phyloP scores from a whole-genome alignment of 805 yeast species.

The Hanseniaspora occidentalis region DNA sequence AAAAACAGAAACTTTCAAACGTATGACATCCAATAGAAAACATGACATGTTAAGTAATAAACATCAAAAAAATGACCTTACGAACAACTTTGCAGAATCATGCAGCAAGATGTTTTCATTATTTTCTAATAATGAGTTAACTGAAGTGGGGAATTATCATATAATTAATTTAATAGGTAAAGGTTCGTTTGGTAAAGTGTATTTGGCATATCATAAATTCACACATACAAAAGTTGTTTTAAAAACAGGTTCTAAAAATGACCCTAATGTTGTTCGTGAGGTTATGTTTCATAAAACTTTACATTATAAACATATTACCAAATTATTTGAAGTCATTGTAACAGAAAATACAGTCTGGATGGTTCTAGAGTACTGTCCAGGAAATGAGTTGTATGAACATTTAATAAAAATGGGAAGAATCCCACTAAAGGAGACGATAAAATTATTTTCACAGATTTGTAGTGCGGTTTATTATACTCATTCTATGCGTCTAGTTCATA shows the following conservation, averaged over 20 bases:
- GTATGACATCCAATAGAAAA: too few relatives aligned
- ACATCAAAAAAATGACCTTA: constrained; percentile 20
- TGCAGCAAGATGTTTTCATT: constrained; percentile 46
- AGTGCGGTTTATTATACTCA: constrained; percentile 60
- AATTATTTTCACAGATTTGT: constrained; percentile 49
- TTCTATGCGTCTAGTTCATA: constrained; percentile 62
- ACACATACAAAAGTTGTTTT: constrained; percentile 71
- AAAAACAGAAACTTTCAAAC: too few relatives aligned
- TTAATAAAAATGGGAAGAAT: constrained; percentile 41
- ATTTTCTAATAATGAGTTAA: constrained; percentile 34
- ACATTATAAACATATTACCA: constrained; percentile 71
- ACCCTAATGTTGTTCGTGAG: constrained; percentile 82
- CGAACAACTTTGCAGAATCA: constrained; percentile 41
- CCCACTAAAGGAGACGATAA: constrained; percentile 36
- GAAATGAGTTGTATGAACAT: constrained; percentile 61
- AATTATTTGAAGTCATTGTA: constrained; percentile 73
- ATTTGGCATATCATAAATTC: constrained; percentile 66
- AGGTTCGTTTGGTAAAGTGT: constrained; percentile 89
- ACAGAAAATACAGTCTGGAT: constrained; percentile 76
- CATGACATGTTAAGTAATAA: too few relatives aligned
- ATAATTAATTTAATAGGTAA: constrained; percentile 71
- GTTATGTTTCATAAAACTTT: constrained; percentile 80
- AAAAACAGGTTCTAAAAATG: constrained; percentile 65
- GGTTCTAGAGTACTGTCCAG: constrained; percentile 82
- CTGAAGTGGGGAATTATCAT: constrained; percentile 70